Conservation (phyloP, 2,329 filamentous ascomycete species). For the Metarhizium album region DNA sequence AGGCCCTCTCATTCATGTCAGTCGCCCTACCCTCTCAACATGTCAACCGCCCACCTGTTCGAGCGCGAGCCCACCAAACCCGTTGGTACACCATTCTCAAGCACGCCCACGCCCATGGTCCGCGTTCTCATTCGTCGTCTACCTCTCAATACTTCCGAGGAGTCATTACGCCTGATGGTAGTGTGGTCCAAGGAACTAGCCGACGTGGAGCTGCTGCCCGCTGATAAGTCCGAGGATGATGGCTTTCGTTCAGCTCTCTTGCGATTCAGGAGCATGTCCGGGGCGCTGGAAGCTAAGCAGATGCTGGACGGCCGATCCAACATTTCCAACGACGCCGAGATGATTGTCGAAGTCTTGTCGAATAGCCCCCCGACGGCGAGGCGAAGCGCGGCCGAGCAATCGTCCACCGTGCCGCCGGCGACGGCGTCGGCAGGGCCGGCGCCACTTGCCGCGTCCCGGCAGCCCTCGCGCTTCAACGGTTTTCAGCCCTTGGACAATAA, state of each 20-base stretch:
- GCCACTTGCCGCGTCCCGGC: constrained; percentile 34
- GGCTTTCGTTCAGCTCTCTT: constrained; percentile 42
- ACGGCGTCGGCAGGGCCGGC: constrained; percentile 30
- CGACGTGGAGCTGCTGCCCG: constrained; percentile 38
- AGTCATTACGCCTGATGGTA: constrained; percentile 45
- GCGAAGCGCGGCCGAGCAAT: constrained; percentile 14
- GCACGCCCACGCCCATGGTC: constrained; percentile 23
- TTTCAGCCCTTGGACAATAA: constrained; percentile 51
- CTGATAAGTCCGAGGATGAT: constrained; percentile 37
- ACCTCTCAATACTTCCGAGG: constrained; percentile 41
- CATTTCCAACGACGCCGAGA: constrained; percentile 36
- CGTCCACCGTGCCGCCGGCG: constrained; percentile 14
- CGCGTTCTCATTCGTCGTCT: constrained; percentile 43
- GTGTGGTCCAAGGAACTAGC: constrained; percentile 47
- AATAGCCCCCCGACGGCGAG: constrained; percentile 24
- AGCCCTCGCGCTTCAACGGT: constrained; percentile 49
- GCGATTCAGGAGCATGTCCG: constrained; percentile 40
- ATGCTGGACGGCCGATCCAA: constrained; percentile 47
- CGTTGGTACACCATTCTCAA: constrained; percentile 28
- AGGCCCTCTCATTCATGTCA: constrained; percentile 21
- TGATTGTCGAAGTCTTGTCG: constrained; percentile 47
- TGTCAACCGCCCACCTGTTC: constrained; percentile 18
- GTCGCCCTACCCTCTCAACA: constrained; percentile 22
- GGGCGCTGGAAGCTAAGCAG: constrained; percentile 44
- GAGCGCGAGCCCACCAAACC: constrained; percentile 33